These are phyloP conservation scores for Iris macrosiphon DNA, from an alignment of 106 monocot genomes.

Conservation along the genomic window DNA sequence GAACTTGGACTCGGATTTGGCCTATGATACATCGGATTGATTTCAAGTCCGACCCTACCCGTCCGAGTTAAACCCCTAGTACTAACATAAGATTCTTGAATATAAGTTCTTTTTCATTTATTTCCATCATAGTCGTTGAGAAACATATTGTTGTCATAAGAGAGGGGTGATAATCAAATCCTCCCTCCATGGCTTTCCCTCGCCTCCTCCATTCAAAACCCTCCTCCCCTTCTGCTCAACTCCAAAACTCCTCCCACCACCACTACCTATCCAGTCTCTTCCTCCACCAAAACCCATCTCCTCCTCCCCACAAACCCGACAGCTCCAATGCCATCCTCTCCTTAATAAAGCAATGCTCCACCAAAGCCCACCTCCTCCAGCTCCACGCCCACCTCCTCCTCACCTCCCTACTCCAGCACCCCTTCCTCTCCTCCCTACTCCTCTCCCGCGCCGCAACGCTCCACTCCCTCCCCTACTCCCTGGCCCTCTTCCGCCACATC, in stretches of 20 bases:
- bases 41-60: too few species aligned
- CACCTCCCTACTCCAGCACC: slow-evolving; percentile 19
- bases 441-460: slow-evolving; percentile 20
- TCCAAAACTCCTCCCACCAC: not conserved
- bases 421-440: slow-evolving; percentile 21
- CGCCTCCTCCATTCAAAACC: not conserved
- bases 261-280: too few species aligned
- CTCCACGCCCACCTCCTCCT: slow-evolving; percentile 48
- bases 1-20: too few species aligned
- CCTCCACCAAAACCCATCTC: too few species aligned
- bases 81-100: too few species aligned
- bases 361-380: slow-evolving; percentile 28
- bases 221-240: not conserved
- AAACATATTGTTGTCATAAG: too few species aligned
- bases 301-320: not conserved
- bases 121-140: too few species aligned
- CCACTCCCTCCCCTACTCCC: slow-evolving; percentile 7
- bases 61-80: too few species aligned
- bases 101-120: too few species aligned
- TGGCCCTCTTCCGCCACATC: slow-evolving; percentile 24
- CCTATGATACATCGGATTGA: too few species aligned
- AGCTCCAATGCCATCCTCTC: not conserved
- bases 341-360: slow-evolving; percentile 16
- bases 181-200: too few species aligned
- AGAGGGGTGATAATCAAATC: too few species aligned